A percentile compares a stretch with the other conserved stretches of the same genome.
Conservation (phyloP, 495 filamentous ascomycete genomes). For the Penicillium turbatum region DNA sequence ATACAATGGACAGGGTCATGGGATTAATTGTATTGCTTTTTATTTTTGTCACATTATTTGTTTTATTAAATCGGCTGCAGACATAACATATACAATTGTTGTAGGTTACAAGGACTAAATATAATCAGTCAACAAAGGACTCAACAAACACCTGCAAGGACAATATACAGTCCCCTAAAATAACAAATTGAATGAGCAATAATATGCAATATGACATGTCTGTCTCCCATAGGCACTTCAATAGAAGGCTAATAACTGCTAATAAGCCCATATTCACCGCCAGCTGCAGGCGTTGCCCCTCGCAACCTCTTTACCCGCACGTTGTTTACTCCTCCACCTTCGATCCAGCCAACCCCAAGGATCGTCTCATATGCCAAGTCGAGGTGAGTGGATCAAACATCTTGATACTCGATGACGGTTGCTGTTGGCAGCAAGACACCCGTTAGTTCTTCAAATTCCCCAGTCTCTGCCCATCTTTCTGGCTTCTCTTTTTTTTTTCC, state of each 20-base stretch:
- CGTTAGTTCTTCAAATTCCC: slow-evolving; percentile 35
- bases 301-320: slow-evolving; percentile 34
- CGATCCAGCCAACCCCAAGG: slow-evolving; percentile 27
- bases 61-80: too few species aligned
- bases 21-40: neutral
- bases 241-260: neutral
- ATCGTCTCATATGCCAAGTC: slow-evolving; percentile 26
- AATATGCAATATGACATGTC: slow-evolving; percentile 10
- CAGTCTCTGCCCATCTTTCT: slow-evolving; percentile 8
- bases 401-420: slow-evolving; percentile 27
- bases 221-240: slow-evolving; percentile 1
- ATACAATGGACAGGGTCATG: neutral
- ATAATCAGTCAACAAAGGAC: neutral
- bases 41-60: neutral
- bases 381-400: slow-evolving; percentile 26
- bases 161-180: neutral
- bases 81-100: neutral
- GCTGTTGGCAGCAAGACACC: slow-evolving; percentile 21
- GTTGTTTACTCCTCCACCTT: slow-evolving; percentile 37
- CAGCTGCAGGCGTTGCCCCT: slow-evolving; percentile 34
- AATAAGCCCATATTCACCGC: slow-evolving; percentile 20
- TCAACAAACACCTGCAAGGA: neutral
- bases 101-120: neutral
- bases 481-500: slow-evolving; percentile 21
- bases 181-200: neutral